Evolutionary conservation across 495 filamentous ascomycete species (phyloP).

Genomic region (Neohortaea acidophila): DNA sequence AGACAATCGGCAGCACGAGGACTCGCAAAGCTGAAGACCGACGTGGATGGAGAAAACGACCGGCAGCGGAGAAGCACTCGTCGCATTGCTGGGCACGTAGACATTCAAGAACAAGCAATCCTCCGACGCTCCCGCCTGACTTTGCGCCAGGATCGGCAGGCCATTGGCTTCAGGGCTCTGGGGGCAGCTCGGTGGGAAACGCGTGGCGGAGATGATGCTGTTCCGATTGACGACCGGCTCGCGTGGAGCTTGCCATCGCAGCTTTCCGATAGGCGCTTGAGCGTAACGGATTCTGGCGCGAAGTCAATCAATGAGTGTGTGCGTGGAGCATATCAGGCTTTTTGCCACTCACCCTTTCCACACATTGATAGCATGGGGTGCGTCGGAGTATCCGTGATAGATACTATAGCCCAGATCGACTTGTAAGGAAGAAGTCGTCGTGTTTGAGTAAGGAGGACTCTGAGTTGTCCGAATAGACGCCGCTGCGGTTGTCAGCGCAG

Average conservation of each 20-base stretch:
- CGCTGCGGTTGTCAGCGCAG: too few relatives aligned
- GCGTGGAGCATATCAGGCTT: not conserved
- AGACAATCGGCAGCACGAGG: not conserved
- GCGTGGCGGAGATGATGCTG: constrained; percentile 8
- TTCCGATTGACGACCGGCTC: constrained; percentile 16
- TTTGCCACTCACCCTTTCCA: constrained; percentile 1
- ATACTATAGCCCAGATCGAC: constrained; percentile 12
- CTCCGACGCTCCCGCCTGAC: constrained; percentile 19
- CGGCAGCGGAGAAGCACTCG: constrained; percentile 9
- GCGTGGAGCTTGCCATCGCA: constrained; percentile 22
- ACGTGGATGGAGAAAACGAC: constrained; percentile 17
- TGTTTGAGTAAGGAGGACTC: too few relatives aligned
- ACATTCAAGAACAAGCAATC: constrained; percentile 22
- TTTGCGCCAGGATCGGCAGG: not conserved
- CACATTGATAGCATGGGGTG: constrained; percentile 1
- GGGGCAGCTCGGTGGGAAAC: constrained; percentile 12
- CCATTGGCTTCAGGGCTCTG: constrained; percentile 6
- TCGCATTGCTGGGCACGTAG: constrained; percentile 6
- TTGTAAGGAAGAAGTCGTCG: too few relatives aligned
- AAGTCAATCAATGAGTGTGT: not conserved
- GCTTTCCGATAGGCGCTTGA: constrained; percentile 6
- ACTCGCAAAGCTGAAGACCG: not conserved
- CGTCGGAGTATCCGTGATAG: constrained; percentile 7
- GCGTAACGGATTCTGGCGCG: constrained; percentile 14
- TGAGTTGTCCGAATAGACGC: too few relatives aligned